Percentiles rank a stretch among this genome's conserved stretches.
Conservation (phyloP, 2,329 filamentous ascomycete genomes). For the Apiospora hydei region DNA sequence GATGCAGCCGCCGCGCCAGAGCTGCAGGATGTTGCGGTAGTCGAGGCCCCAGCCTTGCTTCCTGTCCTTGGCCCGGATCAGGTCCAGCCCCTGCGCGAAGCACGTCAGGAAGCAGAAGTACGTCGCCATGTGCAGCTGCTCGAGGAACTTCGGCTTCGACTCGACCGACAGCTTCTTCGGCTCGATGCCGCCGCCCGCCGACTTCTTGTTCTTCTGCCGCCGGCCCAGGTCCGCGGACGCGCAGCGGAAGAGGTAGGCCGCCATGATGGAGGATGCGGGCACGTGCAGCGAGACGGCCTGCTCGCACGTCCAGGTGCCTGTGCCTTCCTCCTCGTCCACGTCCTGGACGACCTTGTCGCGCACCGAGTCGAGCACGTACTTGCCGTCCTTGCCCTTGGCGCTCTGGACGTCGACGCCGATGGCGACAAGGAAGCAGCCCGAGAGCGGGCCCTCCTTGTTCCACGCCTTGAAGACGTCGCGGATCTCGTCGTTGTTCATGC, state of each 20-base stretch:
- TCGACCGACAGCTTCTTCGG: conserved; percentile 36
- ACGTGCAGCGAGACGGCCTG: conserved; percentile 69
- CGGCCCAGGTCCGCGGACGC: conserved; percentile 68
- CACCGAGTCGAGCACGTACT: conserved; percentile 65
- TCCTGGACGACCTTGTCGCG: conserved; percentile 78
- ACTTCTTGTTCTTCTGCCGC: conserved; percentile 58
- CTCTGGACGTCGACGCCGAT: conserved; percentile 69
- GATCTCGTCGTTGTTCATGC: conserved; percentile 66
- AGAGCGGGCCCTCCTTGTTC: conserved; percentile 64
- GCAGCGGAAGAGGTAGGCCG: conserved; percentile 68
- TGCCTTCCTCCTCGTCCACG: conserved; percentile 70
- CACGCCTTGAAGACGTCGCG: conserved; percentile 65
- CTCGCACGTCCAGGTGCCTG: conserved; percentile 69
- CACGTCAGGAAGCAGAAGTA: conserved; percentile 68
- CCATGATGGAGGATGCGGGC: conserved; percentile 68
- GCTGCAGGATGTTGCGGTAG: conserved; percentile 59
- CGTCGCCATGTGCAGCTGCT: conserved; percentile 65
- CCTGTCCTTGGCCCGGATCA: conserved; percentile 65
- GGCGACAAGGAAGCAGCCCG: conserved; percentile 66
- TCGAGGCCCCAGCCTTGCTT: conserved; percentile 66
- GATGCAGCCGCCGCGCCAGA: conserved; percentile 76
- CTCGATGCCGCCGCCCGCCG: conserved; percentile 44
- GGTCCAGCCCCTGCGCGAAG: conserved; percentile 71
- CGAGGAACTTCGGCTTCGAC: conserved; percentile 55
- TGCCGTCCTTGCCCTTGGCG: conserved; percentile 47